Evolutionary conservation across 148 eudicot species (phyloP), one percentile per base, ranked within the genome.

Genomic region (Chenopodium album): DNA sequence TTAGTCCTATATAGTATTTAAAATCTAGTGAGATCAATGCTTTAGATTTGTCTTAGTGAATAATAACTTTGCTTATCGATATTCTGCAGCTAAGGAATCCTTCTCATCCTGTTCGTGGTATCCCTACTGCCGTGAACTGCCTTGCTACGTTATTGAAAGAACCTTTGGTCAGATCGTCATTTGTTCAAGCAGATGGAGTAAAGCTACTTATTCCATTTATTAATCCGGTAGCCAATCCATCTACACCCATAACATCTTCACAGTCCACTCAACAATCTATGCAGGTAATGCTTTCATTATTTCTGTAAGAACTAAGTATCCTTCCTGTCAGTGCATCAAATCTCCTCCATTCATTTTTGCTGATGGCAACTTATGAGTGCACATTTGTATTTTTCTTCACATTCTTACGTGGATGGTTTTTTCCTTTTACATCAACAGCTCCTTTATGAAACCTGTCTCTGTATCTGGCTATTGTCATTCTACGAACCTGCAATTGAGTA

Each of bases 171-270:
- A 87, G 99, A 84, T 94, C 98, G 71, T 89, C 92, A 54, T 94
- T 96, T 85, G 95, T 96, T 89, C 92, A 92, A 91, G 89, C 90
- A 23, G 99, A 96, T 85, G 99, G 99, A 52, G 97, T 96, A 80
- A 94, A 94, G 89, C 89, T 96, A 83, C 94, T 96, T 23, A 86
- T 94, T 80, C 99, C 98, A 82, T 81, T 96, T 34, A 92, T 96
- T 82, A 81, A 85, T 75, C 97, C 98, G n/a, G 98, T 95, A 74
- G 91, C 98, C 80, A 94, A 91, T 86, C 99, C 91, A 81, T 88
- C 94, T 75, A 87, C 79, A 46, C 76, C 82, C 34, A 20, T 78
- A 34, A 31, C 87, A 64, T 72, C 84, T n/a, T 66, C 87, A 41
- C 87, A 85, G 20, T 56, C 84, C 78, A 85, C 66, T 67, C 98